These are phyloP conservation scores for Hibiscus tridactylites DNA, from an alignment of 345 rosid species.

Conservation along the genomic window DNA sequence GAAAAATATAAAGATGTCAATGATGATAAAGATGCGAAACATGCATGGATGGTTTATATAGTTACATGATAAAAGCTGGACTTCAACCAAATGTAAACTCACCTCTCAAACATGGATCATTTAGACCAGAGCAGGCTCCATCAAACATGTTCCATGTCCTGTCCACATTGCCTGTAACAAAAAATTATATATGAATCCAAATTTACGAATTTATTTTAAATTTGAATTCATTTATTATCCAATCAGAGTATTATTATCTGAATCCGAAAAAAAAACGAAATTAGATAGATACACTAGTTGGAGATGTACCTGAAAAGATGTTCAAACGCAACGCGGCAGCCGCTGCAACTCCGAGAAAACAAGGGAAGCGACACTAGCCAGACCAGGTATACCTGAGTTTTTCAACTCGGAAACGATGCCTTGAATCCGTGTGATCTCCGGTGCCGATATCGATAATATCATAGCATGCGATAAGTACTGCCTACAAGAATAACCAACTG, in stretches of 20 bases:
- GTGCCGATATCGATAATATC: slow-evolving; percentile 64
- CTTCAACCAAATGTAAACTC: not conserved
- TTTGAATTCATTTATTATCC: too few relatives aligned
- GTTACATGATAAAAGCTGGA: slow-evolving; percentile 11
- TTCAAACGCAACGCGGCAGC: slow-evolving; percentile 55
- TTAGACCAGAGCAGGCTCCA: slow-evolving; percentile 2
- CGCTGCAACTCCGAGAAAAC: slow-evolving; percentile 65
- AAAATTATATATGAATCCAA: not conserved
- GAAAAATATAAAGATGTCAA: not conserved
- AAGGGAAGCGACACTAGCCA: slow-evolving; percentile 49
- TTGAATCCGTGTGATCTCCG: slow-evolving; percentile 57
- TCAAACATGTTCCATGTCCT: slow-evolving; percentile 1
- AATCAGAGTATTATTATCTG: too few relatives aligned
- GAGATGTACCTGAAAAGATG: not conserved
- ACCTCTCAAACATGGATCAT: slow-evolving; percentile 13
- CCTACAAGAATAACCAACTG: slow-evolving; percentile 71
- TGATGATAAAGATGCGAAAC: slow-evolving; percentile 8
- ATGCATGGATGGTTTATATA: slow-evolving; percentile 17
- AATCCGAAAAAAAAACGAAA: too few relatives aligned
- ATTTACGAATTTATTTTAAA: too few relatives aligned
- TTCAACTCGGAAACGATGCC: slow-evolving; percentile 54
- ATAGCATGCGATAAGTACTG: slow-evolving; percentile 77
- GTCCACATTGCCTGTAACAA: slow-evolving; percentile 3
- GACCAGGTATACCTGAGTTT: slow-evolving; percentile 38
- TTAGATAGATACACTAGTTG: too few relatives aligned